Percentiles rank a stretch among this genome's conserved stretches.
These are phyloP conservation scores for Pseudozyma hubeiensis DNA, from an alignment of 1,284 basidiomycete species.

Conservation along the genomic window DNA sequence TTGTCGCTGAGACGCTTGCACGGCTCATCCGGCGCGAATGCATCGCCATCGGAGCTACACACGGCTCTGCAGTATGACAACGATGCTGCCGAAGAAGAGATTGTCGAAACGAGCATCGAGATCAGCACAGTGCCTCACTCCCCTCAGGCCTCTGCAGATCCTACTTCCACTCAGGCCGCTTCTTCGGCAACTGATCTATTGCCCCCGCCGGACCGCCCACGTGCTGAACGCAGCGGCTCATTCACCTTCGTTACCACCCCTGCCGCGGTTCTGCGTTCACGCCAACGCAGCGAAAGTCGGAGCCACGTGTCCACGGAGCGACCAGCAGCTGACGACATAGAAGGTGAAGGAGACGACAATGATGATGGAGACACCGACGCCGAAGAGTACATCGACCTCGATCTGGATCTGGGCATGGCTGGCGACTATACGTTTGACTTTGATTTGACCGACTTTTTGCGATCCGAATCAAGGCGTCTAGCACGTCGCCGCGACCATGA, in stretches of 20 bases:
- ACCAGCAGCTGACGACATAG: not conserved
- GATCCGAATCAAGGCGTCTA: conserved; percentile 18
- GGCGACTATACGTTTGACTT: conserved; percentile 39
- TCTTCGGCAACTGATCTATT: conserved; percentile 1
- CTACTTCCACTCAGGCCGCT: not conserved
- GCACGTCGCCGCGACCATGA: conserved; percentile 4
- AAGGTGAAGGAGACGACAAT: not conserved
- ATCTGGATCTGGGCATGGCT: conserved; percentile 37
- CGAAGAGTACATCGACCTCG: conserved; percentile 40
- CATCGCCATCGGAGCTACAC: not conserved
- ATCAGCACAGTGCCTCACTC: conserved; percentile 16
- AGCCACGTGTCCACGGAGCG: conserved; percentile 4
- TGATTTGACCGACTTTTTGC: conserved; percentile 36
- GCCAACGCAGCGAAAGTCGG: conserved; percentile 27
- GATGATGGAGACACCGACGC: conserved; percentile 23
- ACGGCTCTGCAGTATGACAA: conserved; percentile 3
- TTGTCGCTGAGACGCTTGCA: conserved; percentile 15
- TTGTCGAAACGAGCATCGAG: conserved; percentile 32
- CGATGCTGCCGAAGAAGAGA: conserved; percentile 20
- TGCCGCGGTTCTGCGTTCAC: conserved; percentile 36
- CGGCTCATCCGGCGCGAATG: not conserved
- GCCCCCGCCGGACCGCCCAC: conserved; percentile 16
- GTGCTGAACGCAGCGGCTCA: conserved; percentile 24
- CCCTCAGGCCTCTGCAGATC: not conserved
- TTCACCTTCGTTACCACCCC: conserved; percentile 46